Evolutionary conservation across 164 flowering plant genomes (phyloP), one percentile per base, ranked within the genome.

Genomic region (Macadamia tetraphylla): DNA sequence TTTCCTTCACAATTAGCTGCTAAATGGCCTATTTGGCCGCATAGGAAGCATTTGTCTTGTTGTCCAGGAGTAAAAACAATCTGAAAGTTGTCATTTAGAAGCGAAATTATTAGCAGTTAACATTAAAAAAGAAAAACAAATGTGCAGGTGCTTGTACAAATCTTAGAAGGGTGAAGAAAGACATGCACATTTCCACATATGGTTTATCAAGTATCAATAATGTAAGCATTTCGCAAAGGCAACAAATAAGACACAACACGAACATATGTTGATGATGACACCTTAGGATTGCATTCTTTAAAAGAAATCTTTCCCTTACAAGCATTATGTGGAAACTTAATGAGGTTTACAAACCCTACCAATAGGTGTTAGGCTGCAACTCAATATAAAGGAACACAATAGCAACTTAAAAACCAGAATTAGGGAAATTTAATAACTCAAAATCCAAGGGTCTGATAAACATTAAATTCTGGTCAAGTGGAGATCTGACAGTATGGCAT

Each of bases 21-120:
- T 62, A 95, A 75, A 85, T 95, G 99, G 62, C 99, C 99, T 80
- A 88, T 79, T 72, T 91, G 97, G 76, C 99, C 99, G 73, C 99
- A 95, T 14, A 89, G 66, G 75, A 92, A 95, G 76, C 99, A 95
- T 79, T 92, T 95, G 77, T 89, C 91, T 81, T 89, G 94, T 80
- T 93, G 98, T 49, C 97, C 99, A 70, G 95, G 92, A 30, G 87
- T 85, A 76, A 85, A 95, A 40, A 95, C 97, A 79, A 92, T 71
- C 99, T 95, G 76, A 71, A 79, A 52, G 60, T 46, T 40, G 64
- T 12, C 56, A 73, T 15, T 43, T 44, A 65, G 23, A 15, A 58
- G 18, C 14, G 10, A 65, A 35, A 17, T n/a, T 43, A 60, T 56
- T 40, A 62, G 40, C 58, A 59, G 29, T 52, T 60, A 40, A 63